A percentile compares a stretch with the other conserved stretches of the same genome.
phyloP scores from a whole-genome alignment of 2,329 filamentous ascomycete genomes.

The Sporothrix schenckii region DNA sequence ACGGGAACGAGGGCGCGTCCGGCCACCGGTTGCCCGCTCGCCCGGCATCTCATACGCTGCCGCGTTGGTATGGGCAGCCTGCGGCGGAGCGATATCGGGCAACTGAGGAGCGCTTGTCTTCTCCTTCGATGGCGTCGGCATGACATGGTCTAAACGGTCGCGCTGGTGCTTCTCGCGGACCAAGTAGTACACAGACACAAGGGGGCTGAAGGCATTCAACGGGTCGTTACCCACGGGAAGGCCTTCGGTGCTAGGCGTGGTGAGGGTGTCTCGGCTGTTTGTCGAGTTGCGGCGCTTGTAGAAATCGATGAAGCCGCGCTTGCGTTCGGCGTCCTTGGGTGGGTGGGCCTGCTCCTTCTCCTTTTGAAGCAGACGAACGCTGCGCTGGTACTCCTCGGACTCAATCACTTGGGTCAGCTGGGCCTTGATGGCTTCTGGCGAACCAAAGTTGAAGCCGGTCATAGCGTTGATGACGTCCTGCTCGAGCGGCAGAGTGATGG shows the following conservation, averaged over 20 bases:
- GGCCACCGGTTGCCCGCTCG: conserved; percentile 80
- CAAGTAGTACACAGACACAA: conserved; percentile 92
- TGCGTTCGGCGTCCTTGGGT: conserved; percentile 73
- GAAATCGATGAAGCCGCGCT: conserved; percentile 88
- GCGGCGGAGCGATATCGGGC: conserved; percentile 77
- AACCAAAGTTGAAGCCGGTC: conserved; percentile 97
- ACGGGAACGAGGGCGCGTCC: conserved; percentile 80
- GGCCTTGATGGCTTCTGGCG: conserved; percentile 76
- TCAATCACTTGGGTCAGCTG: conserved; percentile 86
- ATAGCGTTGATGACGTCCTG: conserved; percentile 83
- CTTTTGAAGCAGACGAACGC: conserved; percentile 69
- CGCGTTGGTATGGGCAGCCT: conserved; percentile 86
- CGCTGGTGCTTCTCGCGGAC: conserved; percentile 93
- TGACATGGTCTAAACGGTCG: conserved; percentile 59
- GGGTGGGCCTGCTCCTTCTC: conserved; percentile 64
- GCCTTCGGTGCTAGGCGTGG: conserved; percentile 80
- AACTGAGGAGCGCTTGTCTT: conserved; percentile 52
- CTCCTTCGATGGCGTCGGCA: conserved; percentile 45
- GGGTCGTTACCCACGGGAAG: conserved; percentile 82
- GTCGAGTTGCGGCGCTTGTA: conserved; percentile 92
- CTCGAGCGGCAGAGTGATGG: conserved; percentile 82
- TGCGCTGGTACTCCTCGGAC: conserved; percentile 90
- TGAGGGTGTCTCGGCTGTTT: conserved; percentile 84
- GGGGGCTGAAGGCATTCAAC: conserved; percentile 87
- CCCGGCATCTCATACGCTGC: conserved; percentile 84